A percentile compares a stretch with the other conserved stretches of the same genome.
phyloP scores from a whole-genome alignment of 257 asterid species.

The Jasminum sambac region DNA sequence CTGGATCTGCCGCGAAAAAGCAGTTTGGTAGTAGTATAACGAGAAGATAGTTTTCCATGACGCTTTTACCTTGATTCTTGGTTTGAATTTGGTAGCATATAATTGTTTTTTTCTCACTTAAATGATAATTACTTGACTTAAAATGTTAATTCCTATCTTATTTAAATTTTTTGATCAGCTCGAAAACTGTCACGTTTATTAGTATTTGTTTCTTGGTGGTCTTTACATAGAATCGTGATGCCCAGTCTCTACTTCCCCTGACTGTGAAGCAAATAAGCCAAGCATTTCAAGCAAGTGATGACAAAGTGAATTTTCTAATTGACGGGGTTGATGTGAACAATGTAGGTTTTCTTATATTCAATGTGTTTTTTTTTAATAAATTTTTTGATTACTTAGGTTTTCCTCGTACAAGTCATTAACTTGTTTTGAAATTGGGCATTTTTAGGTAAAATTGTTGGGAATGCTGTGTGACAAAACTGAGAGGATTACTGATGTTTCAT shows the following conservation, averaged over 20 bases:
- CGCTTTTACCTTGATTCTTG: background rate
- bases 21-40: background rate
- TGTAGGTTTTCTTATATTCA: constrained; percentile 33
- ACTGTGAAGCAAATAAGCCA: constrained; percentile 85
- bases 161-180: background rate
- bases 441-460: constrained; percentile 82
- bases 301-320: constrained; percentile 57
- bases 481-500: constrained; percentile 65
- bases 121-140: background rate
- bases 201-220: constrained; percentile 8
- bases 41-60: background rate
- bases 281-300: constrained; percentile 69
- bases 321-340: constrained; percentile 83
- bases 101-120: background rate
- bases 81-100: background rate
- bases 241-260: constrained; percentile 68
- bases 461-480: constrained; percentile 55
- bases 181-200: background rate
- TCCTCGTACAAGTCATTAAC: background rate
- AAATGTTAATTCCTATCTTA: background rate
- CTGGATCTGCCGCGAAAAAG: too few species aligned
- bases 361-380: background rate
- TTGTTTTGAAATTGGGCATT: constrained; percentile 16
- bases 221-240: constrained; percentile 71
- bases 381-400: background rate